Evolutionary conservation across 176 grass and related monocot genomes (phyloP).

Genomic region (Carex cristatella): DNA sequence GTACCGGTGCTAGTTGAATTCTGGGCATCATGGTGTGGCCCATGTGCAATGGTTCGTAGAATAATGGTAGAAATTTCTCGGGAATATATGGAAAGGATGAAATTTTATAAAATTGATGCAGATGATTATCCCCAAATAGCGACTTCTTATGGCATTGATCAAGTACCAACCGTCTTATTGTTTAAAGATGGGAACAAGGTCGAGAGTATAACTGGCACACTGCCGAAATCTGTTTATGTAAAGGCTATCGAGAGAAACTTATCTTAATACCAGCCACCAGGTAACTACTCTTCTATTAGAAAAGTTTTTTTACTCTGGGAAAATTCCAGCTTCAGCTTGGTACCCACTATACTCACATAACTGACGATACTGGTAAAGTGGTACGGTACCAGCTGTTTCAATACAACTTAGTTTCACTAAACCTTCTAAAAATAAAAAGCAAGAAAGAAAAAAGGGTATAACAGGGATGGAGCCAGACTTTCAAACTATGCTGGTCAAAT

Average conservation of each 20-base stretch:
- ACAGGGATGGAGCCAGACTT: too few species aligned
- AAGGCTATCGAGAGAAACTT: slow-evolving; percentile 76
- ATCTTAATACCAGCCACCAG: slow-evolving; percentile 27
- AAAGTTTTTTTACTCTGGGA: not conserved
- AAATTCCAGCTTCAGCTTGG: not conserved
- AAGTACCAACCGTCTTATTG: slow-evolving; percentile 73
- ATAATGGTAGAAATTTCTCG: slow-evolving; percentile 63
- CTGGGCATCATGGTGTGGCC: slow-evolving; percentile 91
- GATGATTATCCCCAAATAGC: slow-evolving; percentile 72
- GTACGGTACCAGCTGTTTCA: not conserved
- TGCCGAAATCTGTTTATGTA: slow-evolving; percentile 72
- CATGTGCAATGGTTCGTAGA: slow-evolving; percentile 64
- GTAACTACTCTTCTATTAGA: not conserved
- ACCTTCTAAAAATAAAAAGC: not conserved
- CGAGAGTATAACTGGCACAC: slow-evolving; percentile 73
- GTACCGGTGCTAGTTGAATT: slow-evolving; percentile 79
- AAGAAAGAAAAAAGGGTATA: not conserved
- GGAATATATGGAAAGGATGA: slow-evolving; percentile 76
- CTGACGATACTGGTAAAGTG: not conserved
- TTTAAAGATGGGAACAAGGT: slow-evolving; percentile 88
- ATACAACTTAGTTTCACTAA: not conserved
- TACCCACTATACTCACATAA: not conserved
- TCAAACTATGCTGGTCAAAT: too few species aligned
- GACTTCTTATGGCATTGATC: slow-evolving; percentile 40
- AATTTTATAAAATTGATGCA: slow-evolving; percentile 65